A percentile compares a stretch with the other conserved stretches of the same genome.
Conservation (phyloP, 306 rosid species). For the Rosa lucieae region DNA sequence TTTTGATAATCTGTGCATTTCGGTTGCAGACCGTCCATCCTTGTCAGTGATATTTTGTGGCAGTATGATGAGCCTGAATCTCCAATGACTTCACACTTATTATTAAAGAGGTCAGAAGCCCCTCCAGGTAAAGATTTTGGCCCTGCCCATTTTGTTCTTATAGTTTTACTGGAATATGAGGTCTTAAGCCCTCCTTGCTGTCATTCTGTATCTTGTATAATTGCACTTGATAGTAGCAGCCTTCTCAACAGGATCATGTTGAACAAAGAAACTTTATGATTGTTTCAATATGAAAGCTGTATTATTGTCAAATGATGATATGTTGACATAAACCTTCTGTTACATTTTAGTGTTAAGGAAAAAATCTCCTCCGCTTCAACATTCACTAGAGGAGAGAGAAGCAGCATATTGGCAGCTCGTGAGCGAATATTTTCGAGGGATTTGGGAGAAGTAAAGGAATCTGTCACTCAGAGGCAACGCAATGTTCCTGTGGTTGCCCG, state of each 20-base stretch:
- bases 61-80: constrained; percentile 71
- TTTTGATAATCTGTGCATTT: constrained; percentile 26
- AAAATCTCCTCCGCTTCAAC: constrained; percentile 42
- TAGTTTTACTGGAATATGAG: background rate
- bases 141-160: background rate
- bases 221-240: background rate
- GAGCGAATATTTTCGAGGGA: constrained; percentile 74
- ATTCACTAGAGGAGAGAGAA: constrained; percentile 79
- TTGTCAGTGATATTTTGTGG: constrained; percentile 90
- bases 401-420: constrained; percentile 88
- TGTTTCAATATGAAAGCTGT: background rate
- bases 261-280: background rate
- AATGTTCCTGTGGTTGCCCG: constrained; percentile 84
- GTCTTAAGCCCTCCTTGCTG: constrained; percentile 6
- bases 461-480: constrained; percentile 65
- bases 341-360: constrained; percentile 41
- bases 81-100: constrained; percentile 56
- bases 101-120: constrained; percentile 68
- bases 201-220: background rate
- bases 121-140: constrained; percentile 52
- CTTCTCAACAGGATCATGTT: background rate
- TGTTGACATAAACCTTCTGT: constrained; percentile 18
- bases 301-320: background rate
- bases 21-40: constrained; percentile 86
- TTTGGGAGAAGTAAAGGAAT: constrained; percentile 52